Percentiles rank a stretch among this genome's conserved stretches.
Conservation (phyloP, 768 basidiomycete genomes). For the Lactarius hengduanensis region DNA sequence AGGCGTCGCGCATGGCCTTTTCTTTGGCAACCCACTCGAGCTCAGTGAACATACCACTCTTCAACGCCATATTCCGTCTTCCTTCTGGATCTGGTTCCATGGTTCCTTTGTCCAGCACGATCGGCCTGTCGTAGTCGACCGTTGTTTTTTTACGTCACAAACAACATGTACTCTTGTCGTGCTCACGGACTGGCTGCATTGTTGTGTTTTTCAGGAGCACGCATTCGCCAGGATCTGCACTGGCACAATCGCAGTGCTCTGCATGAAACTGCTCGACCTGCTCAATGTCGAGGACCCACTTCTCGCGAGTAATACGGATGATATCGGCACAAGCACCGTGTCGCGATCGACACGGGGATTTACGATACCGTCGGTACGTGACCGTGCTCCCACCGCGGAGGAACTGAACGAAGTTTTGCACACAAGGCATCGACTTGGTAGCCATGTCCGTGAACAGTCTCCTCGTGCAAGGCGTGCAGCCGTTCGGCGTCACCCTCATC, state of each 20-base stretch:
- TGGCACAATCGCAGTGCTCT: too few species aligned
- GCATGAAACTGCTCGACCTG: too few species aligned
- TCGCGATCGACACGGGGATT: constrained; percentile 82
- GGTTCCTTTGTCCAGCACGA: constrained; percentile 77
- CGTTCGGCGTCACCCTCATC: constrained; percentile 81
- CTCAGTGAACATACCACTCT: constrained; percentile 63
- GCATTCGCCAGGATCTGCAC: too few species aligned
- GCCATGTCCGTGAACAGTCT: constrained; percentile 99
- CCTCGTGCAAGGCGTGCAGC: constrained; percentile 96
- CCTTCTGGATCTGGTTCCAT: constrained; percentile 45
- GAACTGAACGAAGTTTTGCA: constrained; percentile 8
- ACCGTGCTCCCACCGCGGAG: neutral
- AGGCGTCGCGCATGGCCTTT: constrained; percentile 30
- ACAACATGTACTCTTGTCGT: too few species aligned
- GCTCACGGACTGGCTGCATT: too few species aligned
- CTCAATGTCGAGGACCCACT: constrained; percentile 60
- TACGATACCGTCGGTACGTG: constrained; percentile 83
- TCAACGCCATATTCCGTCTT: constrained; percentile 53
- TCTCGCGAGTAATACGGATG: constrained; percentile 94
- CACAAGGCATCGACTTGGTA: constrained; percentile 87
- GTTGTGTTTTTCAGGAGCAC: too few species aligned
- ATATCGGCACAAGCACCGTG: constrained; percentile 91
- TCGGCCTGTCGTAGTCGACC: constrained; percentile 68
- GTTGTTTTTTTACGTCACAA: too few species aligned
- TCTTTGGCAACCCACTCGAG: constrained; percentile 58